phyloP scores from a whole-genome alignment of 2,329 filamentous ascomycete genomes.

The Phaeophleospora eucalypticola region DNA sequence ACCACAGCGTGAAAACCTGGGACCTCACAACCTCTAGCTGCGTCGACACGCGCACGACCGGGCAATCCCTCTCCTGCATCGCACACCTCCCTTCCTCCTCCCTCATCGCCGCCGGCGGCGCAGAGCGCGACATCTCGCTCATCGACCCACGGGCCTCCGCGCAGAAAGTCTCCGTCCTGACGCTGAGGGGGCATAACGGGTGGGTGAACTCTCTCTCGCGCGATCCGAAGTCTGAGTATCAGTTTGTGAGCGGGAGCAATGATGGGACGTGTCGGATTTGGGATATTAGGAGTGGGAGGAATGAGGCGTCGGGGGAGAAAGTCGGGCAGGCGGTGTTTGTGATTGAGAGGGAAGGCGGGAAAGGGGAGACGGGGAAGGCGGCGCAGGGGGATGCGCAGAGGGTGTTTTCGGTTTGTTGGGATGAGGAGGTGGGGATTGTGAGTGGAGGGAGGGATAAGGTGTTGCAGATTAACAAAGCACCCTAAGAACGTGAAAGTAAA shows the following conservation, averaged over 20 bases:
- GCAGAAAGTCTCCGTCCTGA: slow-evolving; percentile 75
- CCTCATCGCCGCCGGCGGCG: slow-evolving; percentile 70
- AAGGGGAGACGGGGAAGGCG: slow-evolving; percentile 50
- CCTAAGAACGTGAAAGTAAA: too few relatives aligned
- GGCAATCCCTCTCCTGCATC: slow-evolving; percentile 77
- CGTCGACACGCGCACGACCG: slow-evolving; percentile 78
- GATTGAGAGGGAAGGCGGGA: slow-evolving; percentile 70
- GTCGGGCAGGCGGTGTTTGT: slow-evolving; percentile 70
- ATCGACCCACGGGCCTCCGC: slow-evolving; percentile 82
- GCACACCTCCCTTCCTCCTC: slow-evolving; percentile 64
- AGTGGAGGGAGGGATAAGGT: slow-evolving; percentile 90
- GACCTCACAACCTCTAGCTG: slow-evolving; percentile 77
- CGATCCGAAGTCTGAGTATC: slow-evolving; percentile 65
- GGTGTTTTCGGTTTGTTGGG: slow-evolving; percentile 86
- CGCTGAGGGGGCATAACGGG: slow-evolving; percentile 85
- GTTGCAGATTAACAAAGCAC: slow-evolving; percentile 78
- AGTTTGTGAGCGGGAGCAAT: slow-evolving; percentile 78
- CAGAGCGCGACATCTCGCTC: slow-evolving; percentile 83
- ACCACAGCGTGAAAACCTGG: slow-evolving; percentile 86
- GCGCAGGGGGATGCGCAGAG: slow-evolving; percentile 76
- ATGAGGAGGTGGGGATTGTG: slow-evolving; percentile 79
- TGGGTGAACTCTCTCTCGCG: slow-evolving; percentile 56
- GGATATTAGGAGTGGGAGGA: slow-evolving; percentile 73
- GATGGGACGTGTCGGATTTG: slow-evolving; percentile 91
- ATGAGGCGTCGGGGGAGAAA: slow-evolving; percentile 38